These are phyloP conservation scores for Pythium brachiatum DNA, from an alignment of 352 stramenopile species.

Conservation along the genomic window DNA sequence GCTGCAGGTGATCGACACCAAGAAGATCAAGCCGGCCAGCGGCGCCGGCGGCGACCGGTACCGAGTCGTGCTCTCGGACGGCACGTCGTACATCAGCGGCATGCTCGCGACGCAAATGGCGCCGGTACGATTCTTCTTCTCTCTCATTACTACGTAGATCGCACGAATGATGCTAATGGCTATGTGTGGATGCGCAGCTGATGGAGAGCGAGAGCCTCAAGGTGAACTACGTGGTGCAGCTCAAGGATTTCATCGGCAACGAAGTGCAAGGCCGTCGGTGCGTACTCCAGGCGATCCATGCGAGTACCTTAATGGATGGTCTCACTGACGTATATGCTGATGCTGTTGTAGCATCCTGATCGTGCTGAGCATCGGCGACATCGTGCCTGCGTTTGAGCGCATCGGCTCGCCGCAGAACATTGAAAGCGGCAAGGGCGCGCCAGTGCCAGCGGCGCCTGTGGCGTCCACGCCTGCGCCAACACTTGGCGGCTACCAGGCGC, in stretches of 20 bases:
- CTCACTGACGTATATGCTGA: not conserved
- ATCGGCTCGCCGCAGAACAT: constrained; percentile 78
- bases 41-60: constrained; percentile 75
- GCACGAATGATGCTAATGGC: not conserved
- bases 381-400: constrained; percentile 67
- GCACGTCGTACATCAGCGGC: constrained; percentile 77
- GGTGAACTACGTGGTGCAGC: constrained; percentile 81
- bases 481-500: constrained; percentile 18
- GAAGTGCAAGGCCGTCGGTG: constrained; percentile 76
- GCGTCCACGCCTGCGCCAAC: not conserved
- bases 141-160: not conserved
- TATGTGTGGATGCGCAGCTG: constrained; percentile 38
- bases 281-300: not conserved
- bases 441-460: constrained; percentile 7
- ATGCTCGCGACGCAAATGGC: constrained; percentile 85
- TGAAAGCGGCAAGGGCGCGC: constrained; percentile 54
- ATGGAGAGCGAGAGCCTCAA: constrained; percentile 82
- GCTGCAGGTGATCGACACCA: constrained; percentile 87
- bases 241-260: constrained; percentile 85
- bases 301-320: not conserved
- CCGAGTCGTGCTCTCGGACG: constrained; percentile 80
- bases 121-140: constrained; percentile 47
- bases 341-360: constrained; percentile 65
- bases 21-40: constrained; percentile 84
- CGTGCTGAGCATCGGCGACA: constrained; percentile 77